A percentile compares a stretch with the other conserved stretches of the same genome.
Evolutionary conservation across 2,329 filamentous ascomycete species (phyloP).

Genomic region (Paracoccidioides brasiliensis): DNA sequence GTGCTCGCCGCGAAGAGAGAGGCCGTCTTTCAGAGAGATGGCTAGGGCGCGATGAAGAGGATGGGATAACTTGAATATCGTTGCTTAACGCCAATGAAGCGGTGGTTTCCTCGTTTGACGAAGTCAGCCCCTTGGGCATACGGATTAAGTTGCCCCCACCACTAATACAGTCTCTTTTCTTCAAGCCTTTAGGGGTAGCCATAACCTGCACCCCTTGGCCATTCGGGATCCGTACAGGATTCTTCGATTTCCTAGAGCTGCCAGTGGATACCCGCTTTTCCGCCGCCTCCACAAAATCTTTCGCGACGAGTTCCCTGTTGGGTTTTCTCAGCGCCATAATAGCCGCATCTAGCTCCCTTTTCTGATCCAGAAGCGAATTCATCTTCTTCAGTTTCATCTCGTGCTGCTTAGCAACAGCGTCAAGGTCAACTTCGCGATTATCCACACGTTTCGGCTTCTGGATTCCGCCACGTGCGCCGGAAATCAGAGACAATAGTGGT

Average conservation of each 20-base stretch:
- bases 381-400: slow-evolving; percentile 36
- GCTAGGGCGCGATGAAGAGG: slow-evolving; percentile 19
- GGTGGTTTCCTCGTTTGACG: slow-evolving; percentile 20
- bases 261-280: slow-evolving; percentile 17
- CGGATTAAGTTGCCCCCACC: slow-evolving; percentile 15
- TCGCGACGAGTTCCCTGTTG: slow-evolving; percentile 34
- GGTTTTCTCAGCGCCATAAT: slow-evolving; percentile 36
- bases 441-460: slow-evolving; percentile 32
- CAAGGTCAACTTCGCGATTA: slow-evolving; percentile 38
- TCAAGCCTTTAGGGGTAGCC: slow-evolving; percentile 29
- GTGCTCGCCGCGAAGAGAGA: slow-evolving; percentile 8
- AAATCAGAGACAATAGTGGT: slow-evolving; percentile 22
- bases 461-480: slow-evolving; percentile 30
- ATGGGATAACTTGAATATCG: slow-evolving; percentile 22
- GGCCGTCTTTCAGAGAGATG: slow-evolving; percentile 16
- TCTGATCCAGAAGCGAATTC: slow-evolving; percentile 33
- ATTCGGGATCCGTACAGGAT: slow-evolving; percentile 29
- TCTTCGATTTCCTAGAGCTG: slow-evolving; percentile 26
- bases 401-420: slow-evolving; percentile 31
- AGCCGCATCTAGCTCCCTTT: slow-evolving; percentile 36
- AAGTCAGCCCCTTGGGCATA: slow-evolving; percentile 16
- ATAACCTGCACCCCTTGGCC: slow-evolving; percentile 37
- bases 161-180: slow-evolving; percentile 9
- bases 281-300: slow-evolving; percentile 32
- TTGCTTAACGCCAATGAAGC: slow-evolving; percentile 16